Evolutionary conservation across 2,329 filamentous ascomycete genomes (phyloP).

Genomic region (Phialocephala sp.): DNA sequence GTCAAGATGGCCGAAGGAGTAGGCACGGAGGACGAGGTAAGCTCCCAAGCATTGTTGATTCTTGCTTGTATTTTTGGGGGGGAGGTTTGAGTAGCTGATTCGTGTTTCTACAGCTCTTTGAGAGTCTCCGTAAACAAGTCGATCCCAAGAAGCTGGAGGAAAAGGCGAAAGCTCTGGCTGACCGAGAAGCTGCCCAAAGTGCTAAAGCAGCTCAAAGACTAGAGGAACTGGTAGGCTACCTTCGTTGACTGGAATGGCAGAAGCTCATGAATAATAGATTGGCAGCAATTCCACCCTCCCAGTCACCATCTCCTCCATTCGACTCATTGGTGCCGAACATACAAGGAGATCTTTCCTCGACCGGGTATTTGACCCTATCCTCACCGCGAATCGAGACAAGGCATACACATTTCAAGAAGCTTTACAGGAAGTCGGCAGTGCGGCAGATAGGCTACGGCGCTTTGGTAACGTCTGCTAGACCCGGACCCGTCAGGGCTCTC

Average conservation of each 20-base stretch:
- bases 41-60: slow-evolving; percentile 39
- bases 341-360: slow-evolving; percentile 87
- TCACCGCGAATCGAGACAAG: slow-evolving; percentile 69
- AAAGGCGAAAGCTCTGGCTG: slow-evolving; percentile 64
- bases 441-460: slow-evolving; percentile 75
- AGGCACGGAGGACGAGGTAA: slow-evolving; percentile 51
- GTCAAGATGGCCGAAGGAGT: slow-evolving; percentile 37
- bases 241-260: not conserved
- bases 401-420: slow-evolving; percentile 83
- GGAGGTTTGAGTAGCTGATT: slow-evolving; percentile 31
- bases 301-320: slow-evolving; percentile 84
- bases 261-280: slow-evolving; percentile 56
- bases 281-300: slow-evolving; percentile 84
- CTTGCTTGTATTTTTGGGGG: slow-evolving; percentile 12
- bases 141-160: slow-evolving; percentile 65
- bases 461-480: slow-evolving; percentile 65
- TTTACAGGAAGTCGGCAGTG: slow-evolving; percentile 71
- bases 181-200: slow-evolving; percentile 37
- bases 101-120: slow-evolving; percentile 57
- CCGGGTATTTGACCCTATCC: slow-evolving; percentile 76
- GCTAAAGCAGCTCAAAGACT: slow-evolving; percentile 64
- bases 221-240: slow-evolving; percentile 63
- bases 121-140: slow-evolving; percentile 60
- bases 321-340: slow-evolving; percentile 80
- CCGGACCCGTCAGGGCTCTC: slow-evolving; percentile 18